Evolutionary conservation across 2,329 filamentous ascomycete species (phyloP), one percentile per base, ranked within the genome.

Genomic region (Diaporthe sp.): DNA sequence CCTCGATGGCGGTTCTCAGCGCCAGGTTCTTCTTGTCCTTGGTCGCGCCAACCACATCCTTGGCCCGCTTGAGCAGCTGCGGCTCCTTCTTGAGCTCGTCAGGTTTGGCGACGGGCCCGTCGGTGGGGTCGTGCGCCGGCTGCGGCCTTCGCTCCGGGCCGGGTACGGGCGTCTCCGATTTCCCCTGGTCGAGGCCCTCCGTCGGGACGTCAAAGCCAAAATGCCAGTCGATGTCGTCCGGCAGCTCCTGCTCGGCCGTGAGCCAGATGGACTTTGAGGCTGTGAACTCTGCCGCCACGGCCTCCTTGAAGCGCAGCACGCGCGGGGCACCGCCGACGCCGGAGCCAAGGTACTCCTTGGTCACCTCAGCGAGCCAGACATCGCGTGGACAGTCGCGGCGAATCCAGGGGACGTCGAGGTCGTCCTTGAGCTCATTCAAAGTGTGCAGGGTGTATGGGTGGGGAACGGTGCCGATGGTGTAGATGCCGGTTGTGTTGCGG

Each of bases 361-460:
- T 98, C 10, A 94, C 88, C 22, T 90, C 90, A 13, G 87, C 86
- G 74, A 98, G 87, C 95, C 96, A 99, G 2, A 90, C 85, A 82
- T 99, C 95, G 37, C 96, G 94, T 42, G 88, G 85, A 0, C 94
- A 92, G 73, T 93, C 86, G 75, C 92, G 89, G 61, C 93, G 90
- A 77, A 96, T 90, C 86, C 91, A 93, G 10, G 87, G 83, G 1
- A 93, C 84, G 65, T 93, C 92, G 67, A 94, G 86, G 2, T 88
- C 85, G 3, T 91, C 88, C 55, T 90, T 88, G 75, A 91, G 89
- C 78, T 91, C 89, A 75, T 91, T 88, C 25, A 98, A 87, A 17
- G 92, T 90, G 72, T 92, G 90, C 57, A 95, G 88, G 1, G 96
- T 98, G 86, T 95, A 98, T 0, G 97, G 97, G 82, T 99, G 97